Evolutionary conservation across 106 monocot genomes (phyloP).

Genomic region (Phalaenopsis equestris): DNA sequence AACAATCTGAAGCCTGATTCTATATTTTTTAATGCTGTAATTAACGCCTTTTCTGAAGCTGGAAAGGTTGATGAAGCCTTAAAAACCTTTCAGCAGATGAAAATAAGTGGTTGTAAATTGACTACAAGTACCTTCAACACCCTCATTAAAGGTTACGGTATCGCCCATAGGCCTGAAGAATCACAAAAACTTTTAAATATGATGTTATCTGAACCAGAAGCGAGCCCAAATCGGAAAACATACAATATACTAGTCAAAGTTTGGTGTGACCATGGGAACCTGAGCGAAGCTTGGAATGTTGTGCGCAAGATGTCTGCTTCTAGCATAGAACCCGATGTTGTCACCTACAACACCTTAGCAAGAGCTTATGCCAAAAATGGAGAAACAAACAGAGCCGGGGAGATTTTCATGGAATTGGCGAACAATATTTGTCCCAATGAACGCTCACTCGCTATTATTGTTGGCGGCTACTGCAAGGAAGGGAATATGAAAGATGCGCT

Average conservation of each 20-base stretch:
- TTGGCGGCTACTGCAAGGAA: slow-evolving; percentile 82
- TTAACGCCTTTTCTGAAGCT: slow-evolving; percentile 84
- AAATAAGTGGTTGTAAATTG: slow-evolving; percentile 52
- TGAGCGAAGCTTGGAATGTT: slow-evolving; percentile 71
- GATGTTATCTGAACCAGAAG: slow-evolving; percentile 43
- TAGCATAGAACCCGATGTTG: slow-evolving; percentile 64
- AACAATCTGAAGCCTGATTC: slow-evolving; percentile 64
- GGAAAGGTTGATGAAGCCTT: slow-evolving; percentile 72
- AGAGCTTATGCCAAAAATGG: slow-evolving; percentile 70
- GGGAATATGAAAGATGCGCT: slow-evolving; percentile 65
- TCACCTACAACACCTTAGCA: slow-evolving; percentile 85
- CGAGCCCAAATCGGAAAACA: slow-evolving; percentile 54
- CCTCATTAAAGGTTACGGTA: slow-evolving; percentile 85
- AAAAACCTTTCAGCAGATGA: slow-evolving; percentile 67
- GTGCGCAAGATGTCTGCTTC: slow-evolving; percentile 49
- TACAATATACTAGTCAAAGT: slow-evolving; percentile 88
- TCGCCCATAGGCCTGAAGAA: slow-evolving; percentile 61
- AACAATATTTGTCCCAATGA: slow-evolving; percentile 56
- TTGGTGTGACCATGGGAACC: slow-evolving; percentile 66
- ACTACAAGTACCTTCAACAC: slow-evolving; percentile 86
- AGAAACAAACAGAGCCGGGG: slow-evolving; percentile 68
- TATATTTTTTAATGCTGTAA: slow-evolving; percentile 80
- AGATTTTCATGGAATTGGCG: slow-evolving; percentile 66
- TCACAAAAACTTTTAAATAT: slow-evolving; percentile 52
- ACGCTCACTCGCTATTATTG: slow-evolving; percentile 70